A percentile compares a stretch with the other conserved stretches of the same genome.
phyloP scores from a whole-genome alignment of 106 monocot genomes.

The Allium sativum region DNA sequence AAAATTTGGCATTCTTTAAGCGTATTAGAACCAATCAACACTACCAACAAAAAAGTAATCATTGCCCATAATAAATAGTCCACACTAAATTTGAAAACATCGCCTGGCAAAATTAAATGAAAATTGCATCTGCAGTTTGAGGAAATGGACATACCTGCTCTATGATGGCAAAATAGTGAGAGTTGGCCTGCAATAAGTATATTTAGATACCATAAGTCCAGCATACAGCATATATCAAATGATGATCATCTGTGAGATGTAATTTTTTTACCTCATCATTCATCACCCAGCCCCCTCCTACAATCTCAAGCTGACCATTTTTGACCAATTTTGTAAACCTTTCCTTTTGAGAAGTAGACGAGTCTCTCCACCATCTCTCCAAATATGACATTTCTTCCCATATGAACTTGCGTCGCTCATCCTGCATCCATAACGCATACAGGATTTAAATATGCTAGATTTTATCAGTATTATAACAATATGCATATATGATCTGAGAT shows the following conservation, averaged over 20 bases:
- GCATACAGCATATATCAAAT: background rate
- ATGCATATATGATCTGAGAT: too few species aligned
- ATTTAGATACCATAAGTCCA: conserved; percentile 7
- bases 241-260: background rate
- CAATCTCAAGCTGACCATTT: conserved; percentile 91
- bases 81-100: too few species aligned
- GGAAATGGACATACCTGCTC: conserved; percentile 43
- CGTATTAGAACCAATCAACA: too few species aligned
- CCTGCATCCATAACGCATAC: conserved; percentile 29
- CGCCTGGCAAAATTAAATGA: too few species aligned
- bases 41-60: too few species aligned
- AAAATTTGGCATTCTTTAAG: too few species aligned
- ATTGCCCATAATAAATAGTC: too few species aligned
- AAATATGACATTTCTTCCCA: conserved; percentile 99
- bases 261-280: conserved; percentile 71
- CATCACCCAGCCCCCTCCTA: conserved; percentile 99
- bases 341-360: conserved; percentile 41
- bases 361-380: conserved; percentile 97
- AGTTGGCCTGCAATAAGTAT: conserved; percentile 62
- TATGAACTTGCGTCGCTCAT: conserved; percentile 77
- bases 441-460: background rate
- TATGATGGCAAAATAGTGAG: conserved; percentile 81
- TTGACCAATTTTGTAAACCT: conserved; percentile 56
- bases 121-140: background rate
- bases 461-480: too few species aligned